Evolutionary conservation across 1,284 basidiomycete genomes (phyloP), one percentile per base, ranked within the genome.

Genomic region (Sporisorium sorghi): DNA sequence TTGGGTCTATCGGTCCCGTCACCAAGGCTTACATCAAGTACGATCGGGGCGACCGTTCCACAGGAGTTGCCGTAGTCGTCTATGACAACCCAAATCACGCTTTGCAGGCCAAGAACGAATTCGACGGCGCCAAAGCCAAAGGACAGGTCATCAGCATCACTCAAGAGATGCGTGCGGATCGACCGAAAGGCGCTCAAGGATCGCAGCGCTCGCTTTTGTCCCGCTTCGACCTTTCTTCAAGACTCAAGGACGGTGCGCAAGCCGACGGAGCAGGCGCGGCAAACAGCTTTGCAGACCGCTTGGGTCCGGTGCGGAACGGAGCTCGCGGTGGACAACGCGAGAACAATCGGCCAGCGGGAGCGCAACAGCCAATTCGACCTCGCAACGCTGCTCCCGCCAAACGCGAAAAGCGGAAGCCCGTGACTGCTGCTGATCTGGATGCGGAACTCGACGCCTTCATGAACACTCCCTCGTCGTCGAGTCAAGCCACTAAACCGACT

Each of bases 1-100:
- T 97, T 88, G 91, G 91, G 76, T 90, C 93, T 85, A 91, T 93
- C 85, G 95, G 94, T 86, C 93, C 92, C 85, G 90, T 98, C 84
- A 89, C 92, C 83, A 90, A 92, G 86, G 92, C 94, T 86, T 87
- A 90, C 86, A 95, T 97, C 87, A 93, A 91, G 94, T 98, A 94
- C 87, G 95, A 97, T 87, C 91, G 91, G 82, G 95, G 93, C 80
- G 95, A 95, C 77, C 92, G 95, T 83, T 97, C 95, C 50, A 90
- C 89, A 28, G 95, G 95, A 66, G 87, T 89, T 61, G 95, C 93
- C 28, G 89, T 90, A 72, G 87, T 97, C 83, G 88, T 90, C n/a
- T 97, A 91, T 86, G 90, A 92, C 84, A 91, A 90, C 4, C 83
- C 89, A 8, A 88, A 88, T 60, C 91, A 97, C 83, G 95, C 95